A percentile compares a stretch with the other conserved stretches of the same genome.
These are phyloP conservation scores for Chalciporus sphaerocephalus DNA, from an alignment of 768 basidiomycete species.

Conservation along the genomic window DNA sequence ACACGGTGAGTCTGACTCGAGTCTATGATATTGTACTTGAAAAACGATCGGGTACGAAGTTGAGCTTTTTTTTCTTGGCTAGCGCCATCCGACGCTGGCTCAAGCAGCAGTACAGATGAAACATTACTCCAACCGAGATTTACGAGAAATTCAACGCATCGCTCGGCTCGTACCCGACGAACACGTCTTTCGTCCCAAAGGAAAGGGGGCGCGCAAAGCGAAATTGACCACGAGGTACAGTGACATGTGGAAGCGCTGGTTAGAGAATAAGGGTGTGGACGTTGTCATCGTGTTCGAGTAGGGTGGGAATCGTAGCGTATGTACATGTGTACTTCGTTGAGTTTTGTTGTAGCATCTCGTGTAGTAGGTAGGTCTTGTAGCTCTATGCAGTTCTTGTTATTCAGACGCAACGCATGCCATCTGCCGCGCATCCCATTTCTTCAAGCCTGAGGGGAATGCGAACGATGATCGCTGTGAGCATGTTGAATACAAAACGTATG, in stretches of 20 bases:
- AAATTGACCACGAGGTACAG: slow-evolving; percentile 30
- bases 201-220: not conserved
- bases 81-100: slow-evolving; percentile 35
- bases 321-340: too few relatives aligned
- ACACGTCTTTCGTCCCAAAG: slow-evolving; percentile 27
- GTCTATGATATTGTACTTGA: not conserved
- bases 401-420: too few relatives aligned
- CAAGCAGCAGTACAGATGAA: slow-evolving; percentile 34
- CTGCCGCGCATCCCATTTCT: too few relatives aligned
- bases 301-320: not conserved
- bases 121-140: slow-evolving; percentile 36
- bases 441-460: too few relatives aligned
- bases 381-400: not conserved
- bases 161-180: slow-evolving; percentile 38
- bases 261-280: slow-evolving; percentile 33
- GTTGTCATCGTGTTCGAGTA: slow-evolving; percentile 34
- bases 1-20: slow-evolving; percentile 32
- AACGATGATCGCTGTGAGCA: too few relatives aligned
- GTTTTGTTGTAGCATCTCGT: not conserved
- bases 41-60: not conserved
- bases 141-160: slow-evolving; percentile 40
- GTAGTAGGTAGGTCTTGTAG: not conserved
- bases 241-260: slow-evolving; percentile 39
- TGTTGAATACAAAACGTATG: not conserved
- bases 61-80: not conserved